Base-by-base conservation (phyloP, 2,329 filamentous ascomycete genomes). In the Exophiala lecanii-corni region DNA sequence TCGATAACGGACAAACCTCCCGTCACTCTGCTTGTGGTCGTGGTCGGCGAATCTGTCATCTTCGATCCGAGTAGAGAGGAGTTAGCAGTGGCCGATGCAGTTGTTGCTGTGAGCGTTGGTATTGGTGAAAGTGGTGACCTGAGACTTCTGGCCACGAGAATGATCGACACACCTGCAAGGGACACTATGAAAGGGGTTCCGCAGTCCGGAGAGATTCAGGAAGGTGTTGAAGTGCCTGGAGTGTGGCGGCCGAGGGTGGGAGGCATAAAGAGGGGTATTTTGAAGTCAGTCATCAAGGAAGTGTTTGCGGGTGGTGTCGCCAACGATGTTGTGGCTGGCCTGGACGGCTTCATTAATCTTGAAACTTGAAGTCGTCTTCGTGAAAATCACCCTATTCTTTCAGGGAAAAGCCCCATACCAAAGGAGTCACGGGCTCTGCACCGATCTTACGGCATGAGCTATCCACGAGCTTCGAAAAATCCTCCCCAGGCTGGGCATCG, bases 41-140 rank as follows among this genome's bases (percentile, higher is more conserved):
- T 85, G 2, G 83, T 95, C 1, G 86, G 84, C 45, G 75, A 84
- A 46, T 97, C 92, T 62, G 82, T 95, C 65, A 84, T 98, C 53
- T 96, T 97, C 68, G 92, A 98, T 62, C 91, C 92, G 0, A 84
- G 80, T 39, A 82, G 83, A 55, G 89, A 96, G 62, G 92, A 98
- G 65, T 81, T 98, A 12, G 86, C 89, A 2, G 91, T 97, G 3
- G 92, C 92, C 1, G 91, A 97, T 59, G 81, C 83, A 9, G 86
- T 92, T 2, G 72, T 97, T 34, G 92, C 91, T 2, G 78, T 97
- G 4, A 94, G 89, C 0, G 76, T 94, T 23, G 67, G 68, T 62
- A 69, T 73, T 3, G 57, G 39, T 55, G 54, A 71, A 2, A 63
- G 70, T 33, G 34, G 34, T 5, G 35, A 33, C 1, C 63, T 88